These are phyloP conservation scores for Cercospora canescens DNA, from an alignment of 2,329 filamentous ascomycete genomes.

Conservation along the genomic window DNA sequence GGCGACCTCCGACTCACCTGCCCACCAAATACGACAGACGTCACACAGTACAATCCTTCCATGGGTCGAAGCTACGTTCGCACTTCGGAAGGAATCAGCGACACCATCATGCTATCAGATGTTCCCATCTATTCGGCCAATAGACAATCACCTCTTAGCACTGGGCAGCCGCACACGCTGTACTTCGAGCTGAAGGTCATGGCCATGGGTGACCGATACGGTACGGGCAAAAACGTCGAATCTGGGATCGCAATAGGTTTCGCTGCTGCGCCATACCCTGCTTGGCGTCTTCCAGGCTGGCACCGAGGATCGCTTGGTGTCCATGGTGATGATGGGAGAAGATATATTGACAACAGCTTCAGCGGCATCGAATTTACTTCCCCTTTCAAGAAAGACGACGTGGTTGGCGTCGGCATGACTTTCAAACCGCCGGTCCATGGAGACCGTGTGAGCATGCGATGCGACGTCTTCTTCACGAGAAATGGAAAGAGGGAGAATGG, in stretches of 20 bases:
- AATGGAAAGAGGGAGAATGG: conserved; percentile 60
- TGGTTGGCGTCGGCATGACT: conserved; percentile 70
- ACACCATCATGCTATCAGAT: conserved; percentile 66
- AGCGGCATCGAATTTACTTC: conserved; percentile 69
- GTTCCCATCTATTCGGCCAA: conserved; percentile 68
- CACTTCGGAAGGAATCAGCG: conserved; percentile 47
- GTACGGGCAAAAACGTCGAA: conserved; percentile 38
- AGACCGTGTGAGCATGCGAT: conserved; percentile 41
- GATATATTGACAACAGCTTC: conserved; percentile 73
- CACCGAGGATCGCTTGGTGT: conserved; percentile 72
- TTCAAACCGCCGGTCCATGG: conserved; percentile 42
- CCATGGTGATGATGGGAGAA: conserved; percentile 76
- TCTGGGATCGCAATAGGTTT: conserved; percentile 69
- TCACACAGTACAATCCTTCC: conserved; percentile 46
- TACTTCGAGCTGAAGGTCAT: conserved; percentile 72
- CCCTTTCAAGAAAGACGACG: conserved; percentile 65
- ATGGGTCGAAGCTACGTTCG: conserved; percentile 52
- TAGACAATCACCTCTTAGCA: conserved; percentile 57
- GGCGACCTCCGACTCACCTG: conserved; percentile 53
- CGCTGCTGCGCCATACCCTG: conserved; percentile 71
- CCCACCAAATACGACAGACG: conserved; percentile 44
- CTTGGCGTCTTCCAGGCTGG: conserved; percentile 78
- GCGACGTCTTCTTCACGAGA: conserved; percentile 69
- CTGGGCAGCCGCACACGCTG: conserved; percentile 53
- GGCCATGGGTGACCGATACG: conserved; percentile 39